A percentile compares a stretch with the other conserved stretches of the same genome.
Conservation (phyloP, 1,284 basidiomycete genomes). For the Athelia sp. region DNA sequence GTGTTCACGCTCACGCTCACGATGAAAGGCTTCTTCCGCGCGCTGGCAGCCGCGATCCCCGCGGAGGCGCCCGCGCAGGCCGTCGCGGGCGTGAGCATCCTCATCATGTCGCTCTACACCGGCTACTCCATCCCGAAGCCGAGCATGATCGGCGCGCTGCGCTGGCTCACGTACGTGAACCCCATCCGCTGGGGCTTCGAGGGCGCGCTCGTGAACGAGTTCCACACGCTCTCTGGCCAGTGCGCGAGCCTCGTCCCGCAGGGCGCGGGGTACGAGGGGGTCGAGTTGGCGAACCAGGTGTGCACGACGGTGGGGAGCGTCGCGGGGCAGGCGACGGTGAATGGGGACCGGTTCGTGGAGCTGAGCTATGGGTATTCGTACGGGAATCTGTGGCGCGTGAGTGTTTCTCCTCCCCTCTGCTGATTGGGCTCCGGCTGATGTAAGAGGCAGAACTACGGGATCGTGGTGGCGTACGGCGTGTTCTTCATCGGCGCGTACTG, state of each 20-base stretch:
- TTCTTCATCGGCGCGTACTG: constrained; percentile 43
- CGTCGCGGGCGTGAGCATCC: constrained; percentile 45
- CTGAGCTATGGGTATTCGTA: constrained; percentile 44
- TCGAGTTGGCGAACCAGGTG: constrained; percentile 44
- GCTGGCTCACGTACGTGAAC: constrained; percentile 46
- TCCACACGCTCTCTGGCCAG: constrained; percentile 37
- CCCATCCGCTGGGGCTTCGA: constrained; percentile 46
- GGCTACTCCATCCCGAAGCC: constrained; percentile 49
- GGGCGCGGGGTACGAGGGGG: constrained; percentile 40
- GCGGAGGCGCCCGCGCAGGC: constrained; percentile 38
- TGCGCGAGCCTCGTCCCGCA: constrained; percentile 41
- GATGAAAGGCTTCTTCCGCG: constrained; percentile 53
- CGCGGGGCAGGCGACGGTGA: constrained; percentile 35
- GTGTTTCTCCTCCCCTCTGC: constrained; percentile 10
- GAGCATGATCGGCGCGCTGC: constrained; percentile 49
- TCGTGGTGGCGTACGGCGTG: constrained; percentile 47
- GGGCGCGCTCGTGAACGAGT: constrained; percentile 47
- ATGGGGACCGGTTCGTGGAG: constrained; percentile 49
- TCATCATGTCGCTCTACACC: constrained; percentile 46
- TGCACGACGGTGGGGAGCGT: constrained; percentile 48
- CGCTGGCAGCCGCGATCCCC: constrained; percentile 42
- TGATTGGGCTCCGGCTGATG: constrained; percentile 16
- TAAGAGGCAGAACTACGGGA: constrained; percentile 41
- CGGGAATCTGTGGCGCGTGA: constrained; percentile 47
- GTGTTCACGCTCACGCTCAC: constrained; percentile 35